These are phyloP conservation scores for Pyricularia sp. DNA, from an alignment of 2,329 filamentous ascomycete species.

Conservation along the genomic window DNA sequence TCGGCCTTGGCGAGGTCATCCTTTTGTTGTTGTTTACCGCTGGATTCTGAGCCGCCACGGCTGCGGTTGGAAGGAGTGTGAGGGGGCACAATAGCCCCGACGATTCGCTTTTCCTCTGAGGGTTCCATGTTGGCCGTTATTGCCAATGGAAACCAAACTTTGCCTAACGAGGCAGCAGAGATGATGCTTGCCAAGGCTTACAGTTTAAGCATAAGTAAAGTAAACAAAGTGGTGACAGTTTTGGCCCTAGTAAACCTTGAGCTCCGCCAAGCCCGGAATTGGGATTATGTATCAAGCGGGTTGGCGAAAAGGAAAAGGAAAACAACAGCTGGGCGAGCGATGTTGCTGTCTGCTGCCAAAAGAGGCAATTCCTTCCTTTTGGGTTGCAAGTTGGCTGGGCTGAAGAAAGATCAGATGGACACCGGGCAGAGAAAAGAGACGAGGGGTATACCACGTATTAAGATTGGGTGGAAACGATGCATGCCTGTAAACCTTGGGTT, in stretches of 20 bases:
- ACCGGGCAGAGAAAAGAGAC: background rate
- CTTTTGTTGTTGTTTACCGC: slow-evolving; percentile 2
- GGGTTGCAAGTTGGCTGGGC: background rate
- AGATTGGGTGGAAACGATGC: background rate
- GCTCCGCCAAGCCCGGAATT: background rate
- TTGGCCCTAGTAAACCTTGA: background rate
- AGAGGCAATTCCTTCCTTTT: background rate
- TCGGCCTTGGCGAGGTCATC: slow-evolving; percentile 30
- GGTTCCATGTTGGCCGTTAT: slow-evolving; percentile 5
- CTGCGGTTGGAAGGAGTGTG: background rate
- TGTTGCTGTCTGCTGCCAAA: background rate
- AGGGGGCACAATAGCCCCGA: slow-evolving; percentile 6
- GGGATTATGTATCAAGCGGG: background rate
- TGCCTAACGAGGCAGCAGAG: background rate
- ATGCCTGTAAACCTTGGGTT: no score
- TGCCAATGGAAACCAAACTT: background rate
- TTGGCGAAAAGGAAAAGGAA: background rate
- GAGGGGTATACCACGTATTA: background rate
- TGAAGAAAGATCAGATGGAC: background rate
- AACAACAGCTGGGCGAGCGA: background rate
- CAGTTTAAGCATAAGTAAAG: background rate
- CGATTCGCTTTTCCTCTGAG: slow-evolving; percentile 11
- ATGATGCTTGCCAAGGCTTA: background rate
- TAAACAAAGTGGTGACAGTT: background rate
- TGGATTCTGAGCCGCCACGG: slow-evolving; percentile 5